These are phyloP conservation scores for Tetradesmus obliquus DNA, from an alignment of 139 green algal genomes.

Conservation along the genomic window DNA sequence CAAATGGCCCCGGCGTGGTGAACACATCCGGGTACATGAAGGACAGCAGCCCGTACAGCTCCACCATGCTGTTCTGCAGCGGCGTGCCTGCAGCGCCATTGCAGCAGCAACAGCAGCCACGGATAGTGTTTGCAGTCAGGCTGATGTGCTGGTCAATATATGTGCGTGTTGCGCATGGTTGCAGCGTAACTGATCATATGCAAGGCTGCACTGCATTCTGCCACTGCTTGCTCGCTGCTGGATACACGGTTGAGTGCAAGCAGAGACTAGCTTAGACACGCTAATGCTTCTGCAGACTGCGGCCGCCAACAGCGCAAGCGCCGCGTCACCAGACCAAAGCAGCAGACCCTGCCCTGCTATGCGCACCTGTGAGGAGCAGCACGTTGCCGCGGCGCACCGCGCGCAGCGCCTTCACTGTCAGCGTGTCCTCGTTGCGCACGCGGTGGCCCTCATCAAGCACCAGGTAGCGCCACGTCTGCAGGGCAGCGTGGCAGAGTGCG, in stretches of 20 bases:
- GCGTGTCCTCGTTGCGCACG: constrained; percentile 69
- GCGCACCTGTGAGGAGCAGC: constrained; percentile 53
- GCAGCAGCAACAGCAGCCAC: background rate
- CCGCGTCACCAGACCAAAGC: no score
- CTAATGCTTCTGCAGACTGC: no score
- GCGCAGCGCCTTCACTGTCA: constrained; percentile 1
- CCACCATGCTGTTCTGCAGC: constrained; percentile 84
- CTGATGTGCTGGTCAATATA: background rate
- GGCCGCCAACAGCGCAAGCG: no score
- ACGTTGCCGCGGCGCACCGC: constrained; percentile 31
- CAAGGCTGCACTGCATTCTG: no score
- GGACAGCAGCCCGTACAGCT: constrained; percentile 83
- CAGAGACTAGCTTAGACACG: background rate
- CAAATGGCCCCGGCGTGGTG: constrained; percentile 77
- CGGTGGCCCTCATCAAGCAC: constrained; percentile 68
- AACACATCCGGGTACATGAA: constrained; percentile 86
- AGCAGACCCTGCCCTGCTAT: background rate
- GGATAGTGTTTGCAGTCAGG: background rate
- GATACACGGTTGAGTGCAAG: no score
- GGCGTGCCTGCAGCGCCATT: constrained; percentile 61
- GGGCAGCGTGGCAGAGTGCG: constrained; percentile 35
- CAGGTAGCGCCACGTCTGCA: constrained; percentile 64
- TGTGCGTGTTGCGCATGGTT: background rate
- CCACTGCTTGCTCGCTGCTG: no score
- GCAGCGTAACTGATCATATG: background rate